These are phyloP conservation scores for Penicillium verhagenii DNA, from an alignment of 495 filamentous ascomycete genomes.

Conservation along the genomic window DNA sequence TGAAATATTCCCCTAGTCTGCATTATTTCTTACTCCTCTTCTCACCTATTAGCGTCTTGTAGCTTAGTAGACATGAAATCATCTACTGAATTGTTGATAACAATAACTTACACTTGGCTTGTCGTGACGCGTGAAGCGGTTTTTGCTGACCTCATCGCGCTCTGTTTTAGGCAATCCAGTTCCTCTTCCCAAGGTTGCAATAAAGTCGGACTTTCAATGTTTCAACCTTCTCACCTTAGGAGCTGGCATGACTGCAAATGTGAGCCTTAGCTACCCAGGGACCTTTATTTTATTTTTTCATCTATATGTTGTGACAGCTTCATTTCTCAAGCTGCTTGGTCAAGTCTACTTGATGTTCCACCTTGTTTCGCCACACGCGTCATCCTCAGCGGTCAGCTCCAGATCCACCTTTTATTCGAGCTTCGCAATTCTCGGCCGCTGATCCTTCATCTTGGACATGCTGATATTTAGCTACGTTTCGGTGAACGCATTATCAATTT, in stretches of 20 bases:
- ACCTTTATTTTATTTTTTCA: neutral
- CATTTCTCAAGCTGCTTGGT: constrained; percentile 2
- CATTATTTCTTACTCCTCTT: no score
- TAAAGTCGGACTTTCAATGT: no score
- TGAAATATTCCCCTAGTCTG: neutral
- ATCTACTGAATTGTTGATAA: no score
- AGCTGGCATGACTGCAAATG: no score
- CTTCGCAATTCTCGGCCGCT: neutral
- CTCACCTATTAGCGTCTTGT: no score
- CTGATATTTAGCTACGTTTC: neutral
- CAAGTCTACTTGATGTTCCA: constrained; percentile 15
- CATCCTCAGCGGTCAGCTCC: constrained; percentile 16
- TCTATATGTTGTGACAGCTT: neutral
- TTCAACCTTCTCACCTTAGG: neutral
- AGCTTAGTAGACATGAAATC: no score
- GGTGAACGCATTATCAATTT: neutral
- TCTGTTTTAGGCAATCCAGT: constrained; percentile 11
- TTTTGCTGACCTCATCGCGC: constrained; percentile 20
- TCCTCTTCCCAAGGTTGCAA: neutral
- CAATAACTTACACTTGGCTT: no score
- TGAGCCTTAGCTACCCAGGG: no score
- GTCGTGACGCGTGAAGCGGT: neutral
- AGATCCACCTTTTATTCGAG: constrained; percentile 14
- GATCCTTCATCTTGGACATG: neutral
- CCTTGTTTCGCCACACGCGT: constrained; percentile 27